phyloP scores from a whole-genome alignment of 441 rosid species.

The Capsella rubella region DNA sequence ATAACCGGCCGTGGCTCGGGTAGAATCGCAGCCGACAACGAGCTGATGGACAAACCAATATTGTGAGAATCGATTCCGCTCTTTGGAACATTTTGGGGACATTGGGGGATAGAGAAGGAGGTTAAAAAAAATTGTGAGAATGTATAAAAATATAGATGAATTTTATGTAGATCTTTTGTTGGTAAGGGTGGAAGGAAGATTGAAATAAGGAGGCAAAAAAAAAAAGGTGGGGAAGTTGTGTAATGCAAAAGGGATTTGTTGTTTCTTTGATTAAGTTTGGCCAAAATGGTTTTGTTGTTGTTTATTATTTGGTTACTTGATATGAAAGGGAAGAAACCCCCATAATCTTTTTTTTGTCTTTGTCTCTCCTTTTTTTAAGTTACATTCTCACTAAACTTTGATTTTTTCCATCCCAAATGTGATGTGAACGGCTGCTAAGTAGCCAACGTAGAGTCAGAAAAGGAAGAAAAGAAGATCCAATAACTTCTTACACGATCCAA shows the following conservation, averaged over 20 bases:
- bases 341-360: constrained; percentile 19
- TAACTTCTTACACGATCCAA: constrained; percentile 33
- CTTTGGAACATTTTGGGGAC: background rate
- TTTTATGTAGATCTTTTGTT: constrained; percentile 46
- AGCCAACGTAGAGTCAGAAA: constrained; percentile 12
- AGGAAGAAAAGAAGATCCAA: background rate
- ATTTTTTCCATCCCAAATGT: background rate
- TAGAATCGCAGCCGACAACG: constrained; percentile 73
- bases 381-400: background rate
- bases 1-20: constrained; percentile 87
- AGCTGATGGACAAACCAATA: constrained; percentile 67
- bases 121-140: constrained; percentile 28
- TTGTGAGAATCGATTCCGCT: constrained; percentile 3
- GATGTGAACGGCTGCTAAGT: constrained; percentile 33
- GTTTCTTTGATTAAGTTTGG: constrained; percentile 67
- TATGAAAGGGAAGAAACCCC: constrained; percentile 45
- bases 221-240: constrained; percentile 45
- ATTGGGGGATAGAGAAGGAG: background rate
- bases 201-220: constrained; percentile 53
- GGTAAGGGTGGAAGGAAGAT: constrained; percentile 4
- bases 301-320: constrained; percentile 54
- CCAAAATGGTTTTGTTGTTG: constrained; percentile 49
- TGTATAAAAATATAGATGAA: constrained; percentile 42
- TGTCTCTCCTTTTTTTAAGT: constrained; percentile 3
- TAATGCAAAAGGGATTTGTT: constrained; percentile 28